Evolutionary conservation across 2,329 filamentous ascomycete species (phyloP).

Genomic region (Tolypocladium ovalisporum): DNA sequence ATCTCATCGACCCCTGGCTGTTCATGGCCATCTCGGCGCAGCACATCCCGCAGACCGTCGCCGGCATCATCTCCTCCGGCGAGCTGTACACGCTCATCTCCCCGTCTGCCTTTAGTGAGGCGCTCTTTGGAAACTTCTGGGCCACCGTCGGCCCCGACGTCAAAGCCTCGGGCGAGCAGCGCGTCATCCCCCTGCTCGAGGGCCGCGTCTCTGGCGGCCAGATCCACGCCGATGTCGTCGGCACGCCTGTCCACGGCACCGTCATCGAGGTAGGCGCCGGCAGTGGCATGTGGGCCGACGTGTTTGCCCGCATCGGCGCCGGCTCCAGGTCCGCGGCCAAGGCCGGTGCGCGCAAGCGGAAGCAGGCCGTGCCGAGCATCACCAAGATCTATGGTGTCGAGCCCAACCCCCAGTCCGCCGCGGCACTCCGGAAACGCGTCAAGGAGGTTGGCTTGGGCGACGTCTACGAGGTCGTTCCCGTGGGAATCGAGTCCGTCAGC

Average conservation of each 20-base stretch:
- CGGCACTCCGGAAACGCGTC: slow-evolving; percentile 33
- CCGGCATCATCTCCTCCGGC: slow-evolving; percentile 24
- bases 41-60: slow-evolving; percentile 41
- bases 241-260: slow-evolving; percentile 33
- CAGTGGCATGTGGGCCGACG: slow-evolving; percentile 46
- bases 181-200: slow-evolving; percentile 43
- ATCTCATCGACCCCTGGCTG: slow-evolving; percentile 36
- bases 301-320: slow-evolving; percentile 28
- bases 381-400: slow-evolving; percentile 51
- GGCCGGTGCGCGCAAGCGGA: slow-evolving; percentile 6
- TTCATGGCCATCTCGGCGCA: slow-evolving; percentile 38
- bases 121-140: slow-evolving; percentile 56
- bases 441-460: slow-evolving; percentile 40
- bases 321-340: slow-evolving; percentile 2
- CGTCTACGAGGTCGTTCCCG: slow-evolving; percentile 50
- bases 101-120: slow-evolving; percentile 27
- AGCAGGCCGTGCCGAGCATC: slow-evolving; percentile 17
- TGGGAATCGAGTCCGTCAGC: slow-evolving; percentile 49
- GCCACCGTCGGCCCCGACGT: slow-evolving; percentile 37
- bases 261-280: slow-evolving; percentile 55
- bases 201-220: slow-evolving; percentile 30
- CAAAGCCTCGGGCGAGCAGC: slow-evolving; percentile 25
- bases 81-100: slow-evolving; percentile 28
- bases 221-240: slow-evolving; percentile 19
- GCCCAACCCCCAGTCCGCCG: slow-evolving; percentile 46